A percentile compares a stretch with the other conserved stretches of the same genome.
Conservation (phyloP, 208 protist genomes). For the Leishmania turanica region DNA sequence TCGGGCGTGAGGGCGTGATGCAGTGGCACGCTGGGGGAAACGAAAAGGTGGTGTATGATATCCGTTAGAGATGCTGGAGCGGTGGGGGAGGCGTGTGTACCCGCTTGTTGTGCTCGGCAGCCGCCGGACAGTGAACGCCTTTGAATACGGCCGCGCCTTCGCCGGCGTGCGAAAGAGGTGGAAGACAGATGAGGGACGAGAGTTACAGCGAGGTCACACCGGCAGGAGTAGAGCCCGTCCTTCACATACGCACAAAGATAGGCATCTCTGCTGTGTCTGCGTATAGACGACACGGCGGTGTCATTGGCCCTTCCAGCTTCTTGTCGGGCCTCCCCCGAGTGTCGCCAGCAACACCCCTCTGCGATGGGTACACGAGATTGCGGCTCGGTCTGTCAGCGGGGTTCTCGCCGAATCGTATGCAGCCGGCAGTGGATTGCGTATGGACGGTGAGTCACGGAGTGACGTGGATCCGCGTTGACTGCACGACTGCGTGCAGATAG, state of each 20-base stretch:
- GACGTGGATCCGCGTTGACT: not conserved
- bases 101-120: not conserved
- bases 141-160: not conserved
- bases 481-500: not conserved
- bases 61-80: not conserved
- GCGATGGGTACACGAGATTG: not conserved
- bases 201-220: not conserved
- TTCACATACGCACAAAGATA: not conserved
- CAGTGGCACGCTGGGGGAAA: not conserved
- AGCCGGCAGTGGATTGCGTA: not conserved
- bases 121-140: not conserved
- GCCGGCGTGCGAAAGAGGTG: not conserved
- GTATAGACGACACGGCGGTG: not conserved
- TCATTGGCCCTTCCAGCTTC: not conserved
- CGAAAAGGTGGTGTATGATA: not conserved
- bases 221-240: not conserved
- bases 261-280: not conserved
- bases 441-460: not conserved
- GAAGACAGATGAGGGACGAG: not conserved
- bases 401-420: not conserved
- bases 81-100: not conserved
- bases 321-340: not conserved
- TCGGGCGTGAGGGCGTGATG: not conserved
- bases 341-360: not conserved
- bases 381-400: not conserved